These are phyloP conservation scores for Corymbia maculata DNA, from an alignment of 345 rosid species.

Conservation along the genomic window DNA sequence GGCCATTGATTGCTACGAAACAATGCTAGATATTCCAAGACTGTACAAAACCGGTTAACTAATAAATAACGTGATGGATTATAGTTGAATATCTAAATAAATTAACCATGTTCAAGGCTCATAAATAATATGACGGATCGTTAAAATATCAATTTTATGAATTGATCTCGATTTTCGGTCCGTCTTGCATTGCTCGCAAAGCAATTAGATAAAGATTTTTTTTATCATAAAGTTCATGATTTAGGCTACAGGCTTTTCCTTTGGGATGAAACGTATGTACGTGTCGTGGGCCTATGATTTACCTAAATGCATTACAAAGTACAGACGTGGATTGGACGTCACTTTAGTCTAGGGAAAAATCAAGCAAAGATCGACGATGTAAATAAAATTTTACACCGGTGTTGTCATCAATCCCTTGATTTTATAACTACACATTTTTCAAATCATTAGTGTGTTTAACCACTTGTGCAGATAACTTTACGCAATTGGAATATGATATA, in stretches of 20 bases:
- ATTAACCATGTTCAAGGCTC: background rate
- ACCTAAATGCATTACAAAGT: background rate
- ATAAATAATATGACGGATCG: background rate
- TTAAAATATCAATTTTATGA: no score
- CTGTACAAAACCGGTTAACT: background rate
- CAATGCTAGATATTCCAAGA: background rate
- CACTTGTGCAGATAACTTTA: background rate
- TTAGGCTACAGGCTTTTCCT: background rate
- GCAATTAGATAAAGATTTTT: background rate
- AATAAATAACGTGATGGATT: background rate
- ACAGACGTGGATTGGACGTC: background rate
- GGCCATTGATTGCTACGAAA: background rate
- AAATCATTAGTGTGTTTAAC: background rate
- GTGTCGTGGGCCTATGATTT: background rate
- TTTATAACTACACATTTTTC: background rate
- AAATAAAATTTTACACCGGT: background rate
- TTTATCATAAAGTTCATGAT: background rate
- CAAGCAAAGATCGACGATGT: no score
- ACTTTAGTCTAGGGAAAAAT: background rate
- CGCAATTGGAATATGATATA: background rate
- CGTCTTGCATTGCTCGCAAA: background rate
- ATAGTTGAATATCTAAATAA: background rate
- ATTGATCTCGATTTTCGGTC: background rate
- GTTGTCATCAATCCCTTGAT: background rate
- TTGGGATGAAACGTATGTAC: background rate